Base-by-base conservation (phyloP, 352 stramenopile species). In the Phytopythium delawarense region DNA sequence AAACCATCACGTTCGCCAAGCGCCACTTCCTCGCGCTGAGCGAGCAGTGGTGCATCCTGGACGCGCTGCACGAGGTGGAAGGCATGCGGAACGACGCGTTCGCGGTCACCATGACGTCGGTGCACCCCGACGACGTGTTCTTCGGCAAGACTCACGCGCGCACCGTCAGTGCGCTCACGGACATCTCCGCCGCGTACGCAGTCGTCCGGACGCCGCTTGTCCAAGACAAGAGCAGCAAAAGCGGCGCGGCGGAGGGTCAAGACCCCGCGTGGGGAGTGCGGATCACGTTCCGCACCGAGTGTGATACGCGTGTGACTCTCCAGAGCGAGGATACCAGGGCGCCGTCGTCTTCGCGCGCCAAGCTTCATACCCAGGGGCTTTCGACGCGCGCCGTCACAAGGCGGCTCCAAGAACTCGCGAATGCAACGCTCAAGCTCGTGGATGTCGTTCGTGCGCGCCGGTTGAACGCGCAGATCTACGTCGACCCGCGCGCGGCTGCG, bases 51-150 rank as follows among this genome's bases (percentile, higher is more conserved):
- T 78, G 71, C 21, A 71, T 70, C 52, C 62, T 78, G 30, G 68
- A 78, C 45, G 52, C 32, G 28, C 20, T 45, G 20, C 52, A 48
- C 34, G 37, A 58, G 32, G n/a, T 46, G 20, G 21, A 34, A 11
- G 20, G 12, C 4, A 5, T 12, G 2, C 8, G 9, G 9, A 21
- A 58, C 20, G 32, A 39, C 51, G 70, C 69, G 20, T 86, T 82
- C 39, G 67, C 72, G 6, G 59, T 84, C 21, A 68, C 71, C 7
- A 57, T 79, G n/a, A 67, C 72, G 8, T 84, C 77, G 55, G 63
- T 84, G 21, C 50, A 72, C 8, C 70, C 77, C 6, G 67, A 77
- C 37, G 74, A 81, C 50, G 72, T 86, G 18, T 69, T 84, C 63
- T 68, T 62, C 54, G 65, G 74, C 59, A 85, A 83, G 44, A 77